Evolutionary conservation across 208 protist species (phyloP).

Genomic region (Trypanosoma conorhini): DNA sequence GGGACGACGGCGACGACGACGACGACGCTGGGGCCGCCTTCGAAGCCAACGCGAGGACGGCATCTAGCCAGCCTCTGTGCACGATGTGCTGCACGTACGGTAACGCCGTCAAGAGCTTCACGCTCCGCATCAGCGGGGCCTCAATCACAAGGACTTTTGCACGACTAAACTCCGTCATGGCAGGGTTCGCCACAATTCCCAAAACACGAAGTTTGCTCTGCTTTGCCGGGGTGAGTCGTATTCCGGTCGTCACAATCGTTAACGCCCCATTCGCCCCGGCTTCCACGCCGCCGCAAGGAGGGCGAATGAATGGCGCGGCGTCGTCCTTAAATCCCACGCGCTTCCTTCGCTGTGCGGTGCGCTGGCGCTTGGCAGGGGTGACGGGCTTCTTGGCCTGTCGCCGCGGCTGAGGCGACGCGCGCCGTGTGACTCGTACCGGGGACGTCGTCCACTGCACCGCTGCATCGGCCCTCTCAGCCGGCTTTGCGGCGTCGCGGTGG

Average conservation of each 20-base stretch:
- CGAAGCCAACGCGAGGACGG: slow-evolving; percentile 27
- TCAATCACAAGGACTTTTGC: slow-evolving; percentile 51
- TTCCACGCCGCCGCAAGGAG: background rate
- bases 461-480: slow-evolving; percentile 4
- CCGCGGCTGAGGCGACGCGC: background rate
- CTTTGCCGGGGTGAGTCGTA: slow-evolving; percentile 39
- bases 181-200: slow-evolving; percentile 60
- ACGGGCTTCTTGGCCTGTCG: background rate
- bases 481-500: background rate
- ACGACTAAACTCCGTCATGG: slow-evolving; percentile 29
- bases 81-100: slow-evolving; percentile 55
- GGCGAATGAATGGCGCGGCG: background rate
- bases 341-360: background rate
- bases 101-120: slow-evolving; percentile 76
- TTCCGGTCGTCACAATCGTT: slow-evolving; percentile 63
- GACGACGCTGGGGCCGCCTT: background rate
- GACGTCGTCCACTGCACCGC: slow-evolving; percentile 12
- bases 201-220: slow-evolving; percentile 24
- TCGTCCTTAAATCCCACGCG: background rate
- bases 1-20: background rate
- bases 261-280: slow-evolving; percentile 12
- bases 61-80: slow-evolving; percentile 51
- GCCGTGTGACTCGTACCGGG: background rate
- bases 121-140: slow-evolving; percentile 61
- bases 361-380: background rate